A percentile compares a stretch with the other conserved stretches of the same genome.
Evolutionary conservation across 2,329 filamentous ascomycete species (phyloP).

Genomic region (Pyrenophora teres): DNA sequence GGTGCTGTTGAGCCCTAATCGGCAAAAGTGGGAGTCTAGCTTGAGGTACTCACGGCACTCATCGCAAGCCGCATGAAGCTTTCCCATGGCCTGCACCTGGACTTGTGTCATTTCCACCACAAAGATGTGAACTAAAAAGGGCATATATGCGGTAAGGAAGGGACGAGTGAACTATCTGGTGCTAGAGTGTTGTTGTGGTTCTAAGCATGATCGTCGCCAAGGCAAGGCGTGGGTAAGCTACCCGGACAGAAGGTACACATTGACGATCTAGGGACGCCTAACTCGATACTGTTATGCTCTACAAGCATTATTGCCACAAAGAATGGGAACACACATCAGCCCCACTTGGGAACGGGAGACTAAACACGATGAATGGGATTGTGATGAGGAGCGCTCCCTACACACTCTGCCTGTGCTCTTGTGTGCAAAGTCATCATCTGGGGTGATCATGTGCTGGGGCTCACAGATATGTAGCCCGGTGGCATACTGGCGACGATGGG

Average conservation of each 20-base stretch:
- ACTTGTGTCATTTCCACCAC: slow-evolving; percentile 18
- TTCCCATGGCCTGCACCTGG: slow-evolving; percentile 24
- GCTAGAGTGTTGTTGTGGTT: slow-evolving; percentile 2
- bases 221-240: slow-evolving; percentile 3
- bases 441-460: too few relatives aligned
- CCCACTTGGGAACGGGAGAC: slow-evolving; percentile 5
- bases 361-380: neutral
- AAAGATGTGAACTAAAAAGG: neutral
- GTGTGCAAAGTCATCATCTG: too few relatives aligned
- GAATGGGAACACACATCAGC: neutral
- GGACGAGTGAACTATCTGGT: neutral
- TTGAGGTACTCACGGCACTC: slow-evolving; percentile 40
- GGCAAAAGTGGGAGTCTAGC: neutral
- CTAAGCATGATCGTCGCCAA: slow-evolving; percentile 5
- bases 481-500: neutral
- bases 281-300: neutral
- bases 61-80: slow-evolving; percentile 43
- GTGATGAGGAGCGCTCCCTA: too few relatives aligned
- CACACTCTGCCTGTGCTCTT: too few relatives aligned
- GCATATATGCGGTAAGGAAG: neutral
- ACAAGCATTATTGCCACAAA: slow-evolving; percentile 6
- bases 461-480: neutral
- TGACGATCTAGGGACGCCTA: neutral
- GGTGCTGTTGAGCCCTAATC: slow-evolving; percentile 3
- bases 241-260: neutral